Conservation (phyloP, 768 basidiomycete species). For the Auriscalpium vulgare region DNA sequence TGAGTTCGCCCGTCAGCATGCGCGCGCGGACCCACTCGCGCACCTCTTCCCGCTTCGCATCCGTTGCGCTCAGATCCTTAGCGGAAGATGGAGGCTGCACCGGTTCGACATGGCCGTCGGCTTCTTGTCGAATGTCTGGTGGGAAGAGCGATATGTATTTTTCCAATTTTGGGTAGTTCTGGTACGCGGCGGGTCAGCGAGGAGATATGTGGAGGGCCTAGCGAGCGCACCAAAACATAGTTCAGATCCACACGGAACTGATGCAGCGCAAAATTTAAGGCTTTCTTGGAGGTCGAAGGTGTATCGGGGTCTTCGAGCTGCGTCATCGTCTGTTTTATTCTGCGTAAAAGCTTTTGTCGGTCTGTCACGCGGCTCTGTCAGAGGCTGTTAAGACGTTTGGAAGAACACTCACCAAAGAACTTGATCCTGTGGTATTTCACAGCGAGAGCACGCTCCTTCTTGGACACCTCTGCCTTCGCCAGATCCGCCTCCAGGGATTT, state of each 20-base stretch:
- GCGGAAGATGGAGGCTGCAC: neutral
- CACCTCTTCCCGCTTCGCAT: constrained; percentile 49
- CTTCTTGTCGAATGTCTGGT: constrained; percentile 40
- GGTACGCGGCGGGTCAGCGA: neutral
- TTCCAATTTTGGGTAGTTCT: constrained; percentile 80
- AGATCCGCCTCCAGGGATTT: constrained; percentile 72
- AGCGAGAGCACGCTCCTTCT: constrained; percentile 67
- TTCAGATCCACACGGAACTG: constrained; percentile 82
- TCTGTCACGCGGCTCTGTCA: constrained; percentile 37
- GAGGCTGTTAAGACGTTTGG: neutral
- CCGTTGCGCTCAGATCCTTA: constrained; percentile 26
- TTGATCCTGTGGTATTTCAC: constrained; percentile 83
- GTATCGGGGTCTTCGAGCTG: constrained; percentile 32
- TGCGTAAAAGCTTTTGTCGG: constrained; percentile 77
- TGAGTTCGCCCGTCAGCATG: constrained; percentile 55
- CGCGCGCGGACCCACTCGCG: constrained; percentile 46
- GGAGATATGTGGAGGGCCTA: neutral
- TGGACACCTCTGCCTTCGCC: constrained; percentile 48
- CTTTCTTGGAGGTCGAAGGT: constrained; percentile 27
- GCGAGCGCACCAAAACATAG: constrained; percentile 65
- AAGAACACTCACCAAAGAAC: constrained; percentile 70
- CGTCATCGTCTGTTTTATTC: constrained; percentile 63
- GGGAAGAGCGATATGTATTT: constrained; percentile 93
- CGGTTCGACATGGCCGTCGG: constrained; percentile 2
- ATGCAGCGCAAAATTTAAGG: constrained; percentile 40